phyloP scores from a whole-genome alignment of 202 grass and related monocot genomes.

The Schoenoplectus tabernaemontani region DNA sequence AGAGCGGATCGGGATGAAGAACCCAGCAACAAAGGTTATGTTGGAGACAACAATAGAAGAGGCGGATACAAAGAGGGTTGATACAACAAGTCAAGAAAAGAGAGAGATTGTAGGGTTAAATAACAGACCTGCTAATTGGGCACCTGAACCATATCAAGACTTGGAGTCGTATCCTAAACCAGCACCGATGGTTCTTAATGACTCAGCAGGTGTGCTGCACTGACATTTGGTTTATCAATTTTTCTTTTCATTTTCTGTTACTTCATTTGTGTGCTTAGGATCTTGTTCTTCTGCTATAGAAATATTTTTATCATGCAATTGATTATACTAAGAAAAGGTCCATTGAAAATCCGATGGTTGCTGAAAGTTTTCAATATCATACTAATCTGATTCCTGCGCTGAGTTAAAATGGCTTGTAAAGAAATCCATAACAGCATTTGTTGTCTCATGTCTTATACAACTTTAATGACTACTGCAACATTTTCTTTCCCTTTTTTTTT shows the following conservation, averaged over 20 bases:
- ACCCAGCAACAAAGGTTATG: constrained; percentile 61
- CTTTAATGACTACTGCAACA: background rate
- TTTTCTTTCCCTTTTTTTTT: too few relatives aligned
- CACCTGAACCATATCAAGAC: constrained; percentile 41
- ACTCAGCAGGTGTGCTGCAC: constrained; percentile 57
- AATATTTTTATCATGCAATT: background rate
- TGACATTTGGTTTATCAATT: background rate
- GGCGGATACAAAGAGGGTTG: constrained; percentile 79
- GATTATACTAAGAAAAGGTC: background rate
- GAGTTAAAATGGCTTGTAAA: background rate
- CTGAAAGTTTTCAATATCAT: background rate
- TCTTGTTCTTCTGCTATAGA: background rate
- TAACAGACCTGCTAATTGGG: constrained; percentile 47
- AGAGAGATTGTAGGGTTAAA: constrained; percentile 51
- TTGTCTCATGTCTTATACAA: background rate
- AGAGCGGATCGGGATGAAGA: constrained; percentile 30
- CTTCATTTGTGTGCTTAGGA: background rate
- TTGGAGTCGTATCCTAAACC: constrained; percentile 42
- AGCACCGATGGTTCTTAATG: constrained; percentile 31
- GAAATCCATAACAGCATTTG: background rate
- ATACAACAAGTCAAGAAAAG: constrained; percentile 57
- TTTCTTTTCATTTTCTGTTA: background rate
- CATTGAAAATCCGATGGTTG: background rate
- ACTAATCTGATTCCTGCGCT: background rate
- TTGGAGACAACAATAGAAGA: constrained; percentile 70